A percentile compares a stretch with the other conserved stretches of the same genome.
Evolutionary conservation across 768 basidiomycete genomes (phyloP).

Genomic region (Lactarius sanguifluus): DNA sequence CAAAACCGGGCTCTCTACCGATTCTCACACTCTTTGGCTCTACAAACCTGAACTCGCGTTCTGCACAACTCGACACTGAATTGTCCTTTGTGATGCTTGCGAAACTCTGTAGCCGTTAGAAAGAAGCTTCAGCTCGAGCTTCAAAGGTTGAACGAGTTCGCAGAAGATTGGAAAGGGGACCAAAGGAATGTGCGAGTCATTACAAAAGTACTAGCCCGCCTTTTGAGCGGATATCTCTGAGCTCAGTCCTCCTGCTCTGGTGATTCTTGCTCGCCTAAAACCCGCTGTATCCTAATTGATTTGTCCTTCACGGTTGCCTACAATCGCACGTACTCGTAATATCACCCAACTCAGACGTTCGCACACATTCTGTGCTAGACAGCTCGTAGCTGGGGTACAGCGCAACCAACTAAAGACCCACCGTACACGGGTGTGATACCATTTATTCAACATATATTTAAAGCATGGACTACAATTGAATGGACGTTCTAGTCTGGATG

Average conservation of each 20-base stretch:
- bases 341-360: neutral
- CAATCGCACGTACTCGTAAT: neutral
- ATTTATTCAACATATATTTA: neutral
- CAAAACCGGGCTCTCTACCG: slow-evolving; percentile 50
- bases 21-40: slow-evolving; percentile 87
- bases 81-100: slow-evolving; percentile 83
- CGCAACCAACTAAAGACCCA: too few species aligned
- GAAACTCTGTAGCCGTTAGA: slow-evolving; percentile 53
- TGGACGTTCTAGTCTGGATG: neutral
- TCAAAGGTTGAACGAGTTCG: slow-evolving; percentile 48
- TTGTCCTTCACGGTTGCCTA: neutral
- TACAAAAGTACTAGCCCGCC: slow-evolving; percentile 60
- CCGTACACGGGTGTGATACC: neutral
- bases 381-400: neutral
- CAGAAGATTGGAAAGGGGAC: slow-evolving; percentile 58
- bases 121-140: slow-evolving; percentile 55
- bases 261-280: neutral
- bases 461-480: neutral
- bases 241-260: neutral
- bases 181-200: slow-evolving; percentile 58
- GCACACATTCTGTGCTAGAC: neutral
- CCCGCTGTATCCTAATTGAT: neutral
- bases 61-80: slow-evolving; percentile 87
- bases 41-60: slow-evolving; percentile 91
- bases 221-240: slow-evolving; percentile 72